These are phyloP conservation scores for sorghum (Sorghum bicolor) DNA, from an alignment of 176 grass and related monocot genomes.

Conservation along the genomic window Sorghum_bicolor_NCBIv3 NC_012879.2:1108001-1108500, in stretches of 20 bases:
- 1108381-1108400: constrained; percentile 75
- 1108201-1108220: constrained; percentile 22
- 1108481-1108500: background rate
- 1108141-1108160: background rate
- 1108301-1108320: constrained; percentile 69
- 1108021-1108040: constrained; percentile 24
- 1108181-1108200: constrained; percentile 6
- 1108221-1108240: constrained; percentile 94
- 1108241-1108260: constrained; percentile 45
- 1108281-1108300: constrained; percentile 61
- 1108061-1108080: background rate
- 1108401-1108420: constrained; percentile 21
- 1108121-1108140: constrained; percentile 2
- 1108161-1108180: constrained; percentile 15
- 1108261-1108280: constrained; percentile 44
- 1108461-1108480: constrained; percentile 8
- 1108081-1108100: background rate
- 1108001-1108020: constrained; percentile 97
- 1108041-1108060: background rate
- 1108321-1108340: constrained; percentile 99
- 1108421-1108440: background rate
- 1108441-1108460: background rate
- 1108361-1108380: constrained; percentile 88
- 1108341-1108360: constrained; percentile 92
- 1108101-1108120: background rate